Conservation (phyloP, 352 stramenopile genomes). For the Phytophthora meadii region DNA sequence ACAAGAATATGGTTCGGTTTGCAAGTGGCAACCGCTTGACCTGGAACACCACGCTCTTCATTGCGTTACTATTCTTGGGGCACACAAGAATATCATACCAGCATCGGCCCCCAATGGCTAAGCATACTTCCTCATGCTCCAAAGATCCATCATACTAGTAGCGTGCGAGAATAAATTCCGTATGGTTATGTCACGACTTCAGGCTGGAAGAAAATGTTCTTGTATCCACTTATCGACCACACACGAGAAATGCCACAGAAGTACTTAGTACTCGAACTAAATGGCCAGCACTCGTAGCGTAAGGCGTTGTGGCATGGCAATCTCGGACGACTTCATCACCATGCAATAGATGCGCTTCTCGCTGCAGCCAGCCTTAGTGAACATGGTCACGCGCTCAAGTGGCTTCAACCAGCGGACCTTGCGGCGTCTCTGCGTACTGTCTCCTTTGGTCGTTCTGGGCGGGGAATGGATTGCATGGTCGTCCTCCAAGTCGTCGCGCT, state of each 20-base stretch:
- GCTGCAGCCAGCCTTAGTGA: constrained; percentile 69
- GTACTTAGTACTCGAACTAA: constrained; percentile 4
- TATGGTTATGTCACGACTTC: constrained; percentile 21
- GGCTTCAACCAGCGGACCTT: constrained; percentile 74
- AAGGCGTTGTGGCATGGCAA: constrained; percentile 69
- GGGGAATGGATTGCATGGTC: constrained; percentile 7
- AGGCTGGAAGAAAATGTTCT: neutral
- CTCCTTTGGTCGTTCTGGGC: constrained; percentile 6
- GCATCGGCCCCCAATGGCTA: neutral
- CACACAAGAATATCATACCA: neutral
- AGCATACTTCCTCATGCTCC: neutral
- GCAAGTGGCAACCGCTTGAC: neutral
- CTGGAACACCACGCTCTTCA: too few species aligned
- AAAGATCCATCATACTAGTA: neutral
- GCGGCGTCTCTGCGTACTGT: constrained; percentile 34
- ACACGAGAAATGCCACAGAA: too few species aligned
- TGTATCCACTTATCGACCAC: neutral
- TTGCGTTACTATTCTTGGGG: neutral
- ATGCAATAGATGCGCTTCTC: constrained; percentile 73
- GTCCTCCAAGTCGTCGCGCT: constrained; percentile 26
- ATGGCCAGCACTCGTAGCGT: constrained; percentile 49
- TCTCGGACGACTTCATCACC: constrained; percentile 74
- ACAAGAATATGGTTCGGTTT: neutral
- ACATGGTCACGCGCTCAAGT: constrained; percentile 64
- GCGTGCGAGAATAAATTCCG: neutral